These are phyloP conservation scores for Phyllostachys edulis DNA, from an alignment of 176 grass and related monocot species.

Conservation along the genomic window DNA sequence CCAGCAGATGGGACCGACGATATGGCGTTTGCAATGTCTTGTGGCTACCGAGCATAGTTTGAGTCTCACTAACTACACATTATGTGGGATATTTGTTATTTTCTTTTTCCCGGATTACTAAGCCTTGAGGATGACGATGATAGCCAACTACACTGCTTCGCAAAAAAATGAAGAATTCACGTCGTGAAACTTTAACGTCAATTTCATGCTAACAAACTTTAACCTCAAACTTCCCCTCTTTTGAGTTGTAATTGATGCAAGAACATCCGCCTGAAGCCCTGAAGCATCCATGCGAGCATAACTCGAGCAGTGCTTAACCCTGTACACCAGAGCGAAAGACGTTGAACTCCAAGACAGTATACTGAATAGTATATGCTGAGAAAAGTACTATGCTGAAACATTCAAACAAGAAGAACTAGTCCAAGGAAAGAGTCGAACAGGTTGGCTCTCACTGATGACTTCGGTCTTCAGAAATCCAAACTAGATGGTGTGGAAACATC, in stretches of 20 bases:
- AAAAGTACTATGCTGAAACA: not conserved
- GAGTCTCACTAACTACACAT: too few species aligned
- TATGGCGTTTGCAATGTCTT: not conserved
- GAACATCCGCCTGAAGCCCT: too few species aligned
- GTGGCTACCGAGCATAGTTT: too few species aligned
- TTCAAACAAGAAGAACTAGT: not conserved
- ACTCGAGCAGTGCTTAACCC: not conserved
- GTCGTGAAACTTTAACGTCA: too few species aligned
- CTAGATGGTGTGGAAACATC: not conserved
- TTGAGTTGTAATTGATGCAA: too few species aligned
- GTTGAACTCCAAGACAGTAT: not conserved
- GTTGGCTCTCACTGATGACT: not conserved
- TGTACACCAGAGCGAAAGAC: not conserved
- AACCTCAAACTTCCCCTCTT: too few species aligned
- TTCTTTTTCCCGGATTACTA: too few species aligned
- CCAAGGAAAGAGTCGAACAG: not conserved
- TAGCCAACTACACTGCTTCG: too few species aligned
- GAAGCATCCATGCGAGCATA: not conserved
- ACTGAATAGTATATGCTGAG: not conserved
- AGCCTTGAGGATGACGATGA: too few species aligned
- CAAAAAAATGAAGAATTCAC: too few species aligned
- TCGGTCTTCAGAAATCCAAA: not conserved
- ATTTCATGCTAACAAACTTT: too few species aligned
- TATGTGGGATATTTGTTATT: too few species aligned
- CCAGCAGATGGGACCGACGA: not conserved